Conservation (phyloP, 768 basidiomycete genomes). For the Auricularia heimuer region DNA sequence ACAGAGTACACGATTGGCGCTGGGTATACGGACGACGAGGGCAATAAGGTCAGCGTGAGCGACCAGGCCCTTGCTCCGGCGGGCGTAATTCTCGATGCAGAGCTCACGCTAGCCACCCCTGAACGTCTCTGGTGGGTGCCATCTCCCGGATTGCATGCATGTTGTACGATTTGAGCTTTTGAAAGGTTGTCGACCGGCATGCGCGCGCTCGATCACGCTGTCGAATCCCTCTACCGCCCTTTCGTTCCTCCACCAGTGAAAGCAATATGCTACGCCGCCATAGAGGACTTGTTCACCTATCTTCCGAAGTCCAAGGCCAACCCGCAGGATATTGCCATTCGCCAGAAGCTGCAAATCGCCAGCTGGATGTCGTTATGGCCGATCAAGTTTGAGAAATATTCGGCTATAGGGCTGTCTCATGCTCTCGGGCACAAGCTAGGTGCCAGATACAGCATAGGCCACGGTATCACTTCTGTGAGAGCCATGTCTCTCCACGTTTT, state of each 20-base stretch:
- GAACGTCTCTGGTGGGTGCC: conserved; percentile 55
- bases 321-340: conserved; percentile 42
- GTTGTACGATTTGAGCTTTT: neutral
- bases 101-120: conserved; percentile 63
- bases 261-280: conserved; percentile 51
- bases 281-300: conserved; percentile 66
- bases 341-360: conserved; percentile 63
- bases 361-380: conserved; percentile 81
- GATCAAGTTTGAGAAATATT: conserved; percentile 42
- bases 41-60: conserved; percentile 50
- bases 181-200: conserved; percentile 69
- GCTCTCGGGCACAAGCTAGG: conserved; percentile 65
- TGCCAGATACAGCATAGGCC: conserved; percentile 63
- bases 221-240: conserved; percentile 58
- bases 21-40: conserved; percentile 62
- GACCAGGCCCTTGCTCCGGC: conserved; percentile 53
- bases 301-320: conserved; percentile 55
- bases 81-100: conserved; percentile 69
- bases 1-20: conserved; percentile 40
- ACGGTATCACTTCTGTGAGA: conserved; percentile 74
- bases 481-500: neutral
- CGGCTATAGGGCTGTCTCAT: conserved; percentile 67
- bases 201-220: conserved; percentile 68
- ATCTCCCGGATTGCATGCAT: conserved; percentile 4
- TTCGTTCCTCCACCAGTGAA: conserved; percentile 48